Evolutionary conservation across 331 rosid genomes (phyloP).

Genomic region (Cydonia oblonga): DNA sequence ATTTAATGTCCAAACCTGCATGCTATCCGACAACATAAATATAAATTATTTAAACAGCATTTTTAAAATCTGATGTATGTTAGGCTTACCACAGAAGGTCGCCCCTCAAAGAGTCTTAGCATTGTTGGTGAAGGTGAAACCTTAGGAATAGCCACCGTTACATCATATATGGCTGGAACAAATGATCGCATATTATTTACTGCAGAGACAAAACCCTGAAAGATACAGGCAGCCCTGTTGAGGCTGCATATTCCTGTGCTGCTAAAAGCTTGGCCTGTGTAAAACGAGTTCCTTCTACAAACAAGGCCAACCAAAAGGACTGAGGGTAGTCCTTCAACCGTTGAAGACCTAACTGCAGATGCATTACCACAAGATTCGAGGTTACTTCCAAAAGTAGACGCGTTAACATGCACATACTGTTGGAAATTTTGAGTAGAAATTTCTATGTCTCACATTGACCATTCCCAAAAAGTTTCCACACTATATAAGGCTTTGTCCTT

Average conservation of each 20-base stretch:
- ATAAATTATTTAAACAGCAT: neutral
- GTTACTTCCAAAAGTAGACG: constrained; percentile 15
- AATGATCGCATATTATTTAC: constrained; percentile 86
- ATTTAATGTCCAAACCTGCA: neutral
- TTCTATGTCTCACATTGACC: no score
- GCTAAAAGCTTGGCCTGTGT: constrained; percentile 75
- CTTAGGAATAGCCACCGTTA: constrained; percentile 84
- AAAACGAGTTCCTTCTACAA: constrained; percentile 98
- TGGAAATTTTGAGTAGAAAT: no score
- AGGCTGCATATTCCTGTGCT: constrained; percentile 81
- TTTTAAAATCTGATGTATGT: constrained; percentile 10
- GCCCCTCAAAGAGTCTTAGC: constrained; percentile 82
- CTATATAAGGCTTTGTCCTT: no score
- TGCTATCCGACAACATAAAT: neutral
- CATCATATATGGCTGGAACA: constrained; percentile 88
- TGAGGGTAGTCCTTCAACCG: constrained; percentile 69
- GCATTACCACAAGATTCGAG: constrained; percentile 21
- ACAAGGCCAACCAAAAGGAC: constrained; percentile 98
- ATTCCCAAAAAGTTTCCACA: no score
- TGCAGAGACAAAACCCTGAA: constrained; percentile 93
- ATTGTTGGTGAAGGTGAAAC: constrained; percentile 75
- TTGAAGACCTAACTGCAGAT: constrained; percentile 69
- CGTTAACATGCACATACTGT: neutral
- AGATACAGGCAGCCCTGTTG: constrained; percentile 52
- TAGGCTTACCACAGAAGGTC: constrained; percentile 74